Evolutionary conservation across 352 stramenopile species (phyloP).

Genomic region (Pseudoperonospora humuli): DNA sequence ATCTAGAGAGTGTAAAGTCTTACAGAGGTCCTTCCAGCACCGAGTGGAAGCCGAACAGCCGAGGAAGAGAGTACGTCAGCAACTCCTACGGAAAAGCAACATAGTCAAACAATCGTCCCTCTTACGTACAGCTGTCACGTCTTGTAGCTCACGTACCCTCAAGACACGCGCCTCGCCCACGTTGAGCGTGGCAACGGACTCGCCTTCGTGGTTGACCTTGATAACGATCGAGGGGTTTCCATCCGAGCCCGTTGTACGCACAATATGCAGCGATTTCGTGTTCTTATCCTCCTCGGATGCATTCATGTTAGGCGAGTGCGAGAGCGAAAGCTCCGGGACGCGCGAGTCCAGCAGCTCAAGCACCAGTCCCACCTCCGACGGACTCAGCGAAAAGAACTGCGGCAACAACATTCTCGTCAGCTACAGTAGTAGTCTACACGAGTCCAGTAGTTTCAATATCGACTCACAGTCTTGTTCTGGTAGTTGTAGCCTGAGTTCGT

Average conservation of each 20-base stretch:
- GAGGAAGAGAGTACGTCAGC: slow-evolving; percentile 67
- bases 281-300: slow-evolving; percentile 42
- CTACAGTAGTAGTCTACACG: neutral
- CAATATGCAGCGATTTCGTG: slow-evolving; percentile 43
- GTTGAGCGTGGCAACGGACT: slow-evolving; percentile 53
- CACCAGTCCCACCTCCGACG: slow-evolving; percentile 66
- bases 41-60: slow-evolving; percentile 70
- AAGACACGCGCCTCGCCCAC: slow-evolving; percentile 60
- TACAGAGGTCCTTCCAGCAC: slow-evolving; percentile 66
- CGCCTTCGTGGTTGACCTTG: slow-evolving; percentile 41
- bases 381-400: slow-evolving; percentile 79
- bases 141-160: slow-evolving; percentile 10
- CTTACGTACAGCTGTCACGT: neutral
- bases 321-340: slow-evolving; percentile 54
- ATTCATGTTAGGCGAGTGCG: slow-evolving; percentile 79
- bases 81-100: slow-evolving; percentile 35
- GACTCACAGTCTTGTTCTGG: slow-evolving; percentile 67
- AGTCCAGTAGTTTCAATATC: neutral
- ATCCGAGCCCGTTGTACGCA: slow-evolving; percentile 30
- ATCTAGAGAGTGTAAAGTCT: slow-evolving; percentile 6
- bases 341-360: slow-evolving; percentile 69
- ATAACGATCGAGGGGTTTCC: slow-evolving; percentile 50
- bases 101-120: too few species aligned
- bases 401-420: slow-evolving; percentile 5
- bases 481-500: slow-evolving; percentile 69